Conservation (phyloP, 2,329 filamentous ascomycete genomes). For the Dothistroma septosporum region DNA sequence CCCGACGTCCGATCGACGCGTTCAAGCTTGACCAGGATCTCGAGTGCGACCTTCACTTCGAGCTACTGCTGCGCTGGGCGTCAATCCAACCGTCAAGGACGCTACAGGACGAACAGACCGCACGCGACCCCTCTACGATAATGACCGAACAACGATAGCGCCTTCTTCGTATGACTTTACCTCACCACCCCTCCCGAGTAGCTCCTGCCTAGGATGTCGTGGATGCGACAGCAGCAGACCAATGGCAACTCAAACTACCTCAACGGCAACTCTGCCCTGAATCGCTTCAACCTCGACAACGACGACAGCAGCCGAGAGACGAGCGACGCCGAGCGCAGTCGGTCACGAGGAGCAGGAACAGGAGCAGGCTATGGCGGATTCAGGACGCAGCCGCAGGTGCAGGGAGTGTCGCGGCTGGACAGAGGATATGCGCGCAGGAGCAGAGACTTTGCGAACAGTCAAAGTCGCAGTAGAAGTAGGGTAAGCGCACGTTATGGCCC, state of each 20-base stretch:
- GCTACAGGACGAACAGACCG: neutral
- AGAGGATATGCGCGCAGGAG: constrained; percentile 41
- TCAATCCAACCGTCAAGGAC: neutral
- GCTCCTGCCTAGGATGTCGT: constrained; percentile 18
- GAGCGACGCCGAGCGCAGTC: constrained; percentile 35
- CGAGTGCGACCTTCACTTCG: neutral
- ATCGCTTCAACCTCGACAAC: constrained; percentile 34
- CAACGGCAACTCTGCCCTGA: constrained; percentile 37
- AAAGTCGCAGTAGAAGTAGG: constrained; percentile 34
- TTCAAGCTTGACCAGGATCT: neutral
- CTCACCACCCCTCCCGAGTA: neutral
- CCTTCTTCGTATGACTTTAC: neutral
- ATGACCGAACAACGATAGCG: neutral
- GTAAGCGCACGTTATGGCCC: constrained; percentile 33
- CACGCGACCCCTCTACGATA: neutral
- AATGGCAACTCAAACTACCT: constrained; percentile 30
- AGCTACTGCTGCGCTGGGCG: neutral
- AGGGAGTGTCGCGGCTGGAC: constrained; percentile 39
- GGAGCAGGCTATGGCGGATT: constrained; percentile 39
- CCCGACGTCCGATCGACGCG: neutral
- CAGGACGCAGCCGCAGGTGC: constrained; percentile 22
- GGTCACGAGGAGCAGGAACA: constrained; percentile 29
- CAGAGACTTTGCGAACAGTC: constrained; percentile 34
- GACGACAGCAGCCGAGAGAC: constrained; percentile 31
- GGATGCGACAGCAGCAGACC: constrained; percentile 18